phyloP scores from a whole-genome alignment of 1,284 basidiomycete species.

The Somion occarium region DNA sequence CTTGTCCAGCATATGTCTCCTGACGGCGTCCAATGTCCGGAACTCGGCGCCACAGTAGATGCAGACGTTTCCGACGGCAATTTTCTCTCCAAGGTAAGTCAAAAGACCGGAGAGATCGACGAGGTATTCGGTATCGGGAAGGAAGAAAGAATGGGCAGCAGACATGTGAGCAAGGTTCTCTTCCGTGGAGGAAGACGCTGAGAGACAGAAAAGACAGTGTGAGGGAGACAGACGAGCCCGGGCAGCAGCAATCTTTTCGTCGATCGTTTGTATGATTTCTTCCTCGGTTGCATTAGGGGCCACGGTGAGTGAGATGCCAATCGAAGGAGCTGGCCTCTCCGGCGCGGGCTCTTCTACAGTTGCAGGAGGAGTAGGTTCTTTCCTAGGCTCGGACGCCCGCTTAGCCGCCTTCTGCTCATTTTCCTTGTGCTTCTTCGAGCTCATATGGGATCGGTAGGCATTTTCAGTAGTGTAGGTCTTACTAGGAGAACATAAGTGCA shows the following conservation, averaged over 20 bases:
- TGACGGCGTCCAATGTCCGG: constrained; percentile 75
- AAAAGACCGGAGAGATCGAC: constrained; percentile 82
- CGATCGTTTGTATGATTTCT: constrained; percentile 56
- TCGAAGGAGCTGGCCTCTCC: constrained; percentile 8
- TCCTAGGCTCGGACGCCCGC: constrained; percentile 8
- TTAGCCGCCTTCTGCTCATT: constrained; percentile 53
- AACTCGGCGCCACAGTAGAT: constrained; percentile 89
- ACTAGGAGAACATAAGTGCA: constrained; percentile 36
- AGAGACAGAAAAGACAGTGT: constrained; percentile 86
- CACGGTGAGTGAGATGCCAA: constrained; percentile 26
- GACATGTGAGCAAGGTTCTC: constrained; percentile 89
- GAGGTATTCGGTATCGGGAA: constrained; percentile 92
- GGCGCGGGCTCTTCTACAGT: constrained; percentile 5
- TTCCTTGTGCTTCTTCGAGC: constrained; percentile 90
- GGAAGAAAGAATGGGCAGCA: constrained; percentile 86
- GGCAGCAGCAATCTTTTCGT: constrained; percentile 74
- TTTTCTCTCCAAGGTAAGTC: constrained; percentile 88
- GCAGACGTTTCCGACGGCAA: constrained; percentile 90
- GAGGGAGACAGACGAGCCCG: constrained; percentile 57
- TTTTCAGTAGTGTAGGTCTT: constrained; percentile 91
- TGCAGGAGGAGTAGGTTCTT: not conserved
- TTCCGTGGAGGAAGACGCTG: constrained; percentile 48
- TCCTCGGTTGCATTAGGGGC: constrained; percentile 45
- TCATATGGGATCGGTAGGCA: constrained; percentile 83
- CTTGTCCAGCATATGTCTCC: constrained; percentile 94